phyloP scores from a whole-genome alignment of 2,329 filamentous ascomycete genomes.

The Aspergillus nomiae region DNA sequence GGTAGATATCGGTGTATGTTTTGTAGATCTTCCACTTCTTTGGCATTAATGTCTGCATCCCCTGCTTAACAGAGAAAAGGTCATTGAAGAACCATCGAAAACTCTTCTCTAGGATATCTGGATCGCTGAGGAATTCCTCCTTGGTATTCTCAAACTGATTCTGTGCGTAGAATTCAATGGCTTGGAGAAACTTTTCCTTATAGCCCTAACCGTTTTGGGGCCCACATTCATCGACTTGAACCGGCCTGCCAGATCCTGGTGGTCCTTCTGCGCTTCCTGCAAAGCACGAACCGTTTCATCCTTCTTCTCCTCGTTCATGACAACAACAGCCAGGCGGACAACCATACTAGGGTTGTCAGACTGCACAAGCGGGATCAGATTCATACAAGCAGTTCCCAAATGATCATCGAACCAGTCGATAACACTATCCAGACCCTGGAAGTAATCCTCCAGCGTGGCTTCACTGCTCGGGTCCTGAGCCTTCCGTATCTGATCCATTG shows the following conservation, averaged over 20 bases:
- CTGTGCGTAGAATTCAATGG: constrained; percentile 72
- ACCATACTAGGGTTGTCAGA: constrained; percentile 86
- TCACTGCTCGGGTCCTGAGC: constrained; percentile 73
- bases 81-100: constrained; percentile 99
- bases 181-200: constrained; percentile 90
- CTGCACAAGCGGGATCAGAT: constrained; percentile 83
- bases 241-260: constrained; percentile 87
- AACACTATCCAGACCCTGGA: constrained; percentile 79
- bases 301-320: constrained; percentile 95
- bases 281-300: constrained; percentile 88
- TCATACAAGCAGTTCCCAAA: constrained; percentile 83
- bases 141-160: constrained; percentile 72
- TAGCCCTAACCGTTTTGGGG: constrained; percentile 91
- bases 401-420: constrained; percentile 97
- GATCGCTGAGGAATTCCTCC: constrained; percentile 79
- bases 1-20: constrained; percentile 88
- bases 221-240: constrained; percentile 96
- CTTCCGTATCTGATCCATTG: constrained; percentile 90
- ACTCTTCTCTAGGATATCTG: constrained; percentile 78
- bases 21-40: constrained; percentile 96
- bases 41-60: constrained; percentile 89
- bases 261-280: constrained; percentile 92
- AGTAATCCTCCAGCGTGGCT: constrained; percentile 85
- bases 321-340: constrained; percentile 85
- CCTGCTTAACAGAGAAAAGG: constrained; percentile 88